Conservation (phyloP, 2,329 filamentous ascomycete genomes). For the Ophidiomyces ophidiicola region DNA sequence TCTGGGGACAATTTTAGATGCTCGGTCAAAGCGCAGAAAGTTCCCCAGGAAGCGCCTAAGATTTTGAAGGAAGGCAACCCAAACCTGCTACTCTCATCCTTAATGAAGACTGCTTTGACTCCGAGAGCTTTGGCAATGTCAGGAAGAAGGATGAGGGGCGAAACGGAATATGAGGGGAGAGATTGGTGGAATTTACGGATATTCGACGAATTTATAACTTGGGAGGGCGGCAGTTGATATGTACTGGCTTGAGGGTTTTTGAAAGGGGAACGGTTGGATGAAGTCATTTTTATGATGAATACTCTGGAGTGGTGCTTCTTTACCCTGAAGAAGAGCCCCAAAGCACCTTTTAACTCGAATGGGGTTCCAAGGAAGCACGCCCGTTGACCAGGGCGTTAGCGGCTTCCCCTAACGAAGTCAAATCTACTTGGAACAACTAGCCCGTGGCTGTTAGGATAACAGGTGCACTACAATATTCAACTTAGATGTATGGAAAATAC, state of each 20-base stretch:
- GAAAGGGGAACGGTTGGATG: constrained; percentile 3
- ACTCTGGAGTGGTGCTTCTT: no score
- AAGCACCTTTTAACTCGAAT: no score
- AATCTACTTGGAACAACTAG: no score
- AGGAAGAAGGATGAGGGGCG: constrained; percentile 43
- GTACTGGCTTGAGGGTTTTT: constrained; percentile 13
- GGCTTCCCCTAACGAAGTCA: no score
- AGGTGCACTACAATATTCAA: no score
- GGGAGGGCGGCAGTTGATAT: constrained; percentile 7
- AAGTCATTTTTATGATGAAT: constrained; percentile 6
- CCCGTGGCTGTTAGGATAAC: no score
- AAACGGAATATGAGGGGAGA: constrained; percentile 46
- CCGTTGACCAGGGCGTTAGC: no score
- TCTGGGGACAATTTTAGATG: constrained; percentile 33
- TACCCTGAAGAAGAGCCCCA: no score
- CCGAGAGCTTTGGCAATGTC: constrained; percentile 46
- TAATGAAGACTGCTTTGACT: constrained; percentile 49
- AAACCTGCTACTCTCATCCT: constrained; percentile 58
- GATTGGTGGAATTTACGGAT: constrained; percentile 43
- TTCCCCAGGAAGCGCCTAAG: constrained; percentile 63
- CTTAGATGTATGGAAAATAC: no score
- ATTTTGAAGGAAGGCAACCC: constrained; percentile 69
- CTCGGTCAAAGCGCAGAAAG: constrained; percentile 45
- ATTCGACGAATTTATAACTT: constrained; percentile 5
- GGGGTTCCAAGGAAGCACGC: no score